Evolutionary conservation across 2,329 filamentous ascomycete genomes (phyloP).

Genomic region (Apiospora marii): DNA sequence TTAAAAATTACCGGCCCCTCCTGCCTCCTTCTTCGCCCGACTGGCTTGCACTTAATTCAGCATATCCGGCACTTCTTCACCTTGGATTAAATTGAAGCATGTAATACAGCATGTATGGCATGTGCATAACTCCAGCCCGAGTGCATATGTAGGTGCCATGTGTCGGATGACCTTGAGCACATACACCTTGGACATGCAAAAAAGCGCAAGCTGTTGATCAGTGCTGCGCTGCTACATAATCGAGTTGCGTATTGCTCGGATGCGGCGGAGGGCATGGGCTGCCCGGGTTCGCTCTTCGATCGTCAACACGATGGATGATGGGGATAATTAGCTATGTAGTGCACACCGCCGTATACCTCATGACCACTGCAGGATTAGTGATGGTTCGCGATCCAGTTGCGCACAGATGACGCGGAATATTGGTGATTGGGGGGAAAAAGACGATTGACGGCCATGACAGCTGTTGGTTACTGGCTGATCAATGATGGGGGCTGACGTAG

Average conservation of each 20-base stretch:
- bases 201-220: background rate
- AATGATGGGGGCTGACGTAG: slow-evolving; percentile 15
- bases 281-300: background rate
- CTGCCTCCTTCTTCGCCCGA: background rate
- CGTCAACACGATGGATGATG: slow-evolving; percentile 1
- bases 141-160: background rate
- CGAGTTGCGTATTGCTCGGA: slow-evolving; percentile 1
- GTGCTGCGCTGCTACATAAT: background rate
- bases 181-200: background rate
- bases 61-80: background rate
- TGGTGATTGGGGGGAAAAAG: background rate
- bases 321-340: background rate
- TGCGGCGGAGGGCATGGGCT: background rate
- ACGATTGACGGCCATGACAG: background rate
- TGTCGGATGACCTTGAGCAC: background rate
- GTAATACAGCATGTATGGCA: slow-evolving; percentile 1
- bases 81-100: background rate
- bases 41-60: background rate
- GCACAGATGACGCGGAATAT: slow-evolving; percentile 3
- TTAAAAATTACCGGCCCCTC: background rate
- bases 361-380: slow-evolving; percentile 15
- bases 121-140: background rate
- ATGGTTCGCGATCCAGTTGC: slow-evolving; percentile 7
- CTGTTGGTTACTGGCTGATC: background rate
- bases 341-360: slow-evolving; percentile 12